Evolutionary conservation across 768 basidiomycete species (phyloP).

Genomic region (Hygrophoropsis aurantiaca): DNA sequence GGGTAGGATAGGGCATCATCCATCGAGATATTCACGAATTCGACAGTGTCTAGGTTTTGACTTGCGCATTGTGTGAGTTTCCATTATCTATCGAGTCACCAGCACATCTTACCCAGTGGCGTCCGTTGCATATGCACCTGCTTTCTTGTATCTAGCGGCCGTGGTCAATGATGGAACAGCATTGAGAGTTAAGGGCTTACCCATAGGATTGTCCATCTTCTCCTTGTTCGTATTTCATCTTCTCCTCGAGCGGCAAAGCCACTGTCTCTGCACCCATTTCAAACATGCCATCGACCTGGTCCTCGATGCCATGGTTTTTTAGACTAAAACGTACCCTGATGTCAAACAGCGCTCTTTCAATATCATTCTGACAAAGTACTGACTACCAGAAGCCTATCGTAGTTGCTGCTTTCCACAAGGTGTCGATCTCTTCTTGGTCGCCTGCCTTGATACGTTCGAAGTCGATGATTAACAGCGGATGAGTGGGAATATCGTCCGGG

Average conservation of each 20-base stretch:
- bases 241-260: conserved; percentile 40
- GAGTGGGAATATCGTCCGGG: conserved; percentile 42
- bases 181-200: conserved; percentile 12
- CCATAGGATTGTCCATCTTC: conserved; percentile 41
- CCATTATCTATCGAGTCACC: neutral
- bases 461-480: conserved; percentile 48
- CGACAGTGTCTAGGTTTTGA: conserved; percentile 45
- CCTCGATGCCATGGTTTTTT: conserved; percentile 42
- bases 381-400: conserved; percentile 56
- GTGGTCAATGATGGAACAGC: neutral
- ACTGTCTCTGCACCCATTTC: conserved; percentile 42
- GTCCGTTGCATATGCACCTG: conserved; percentile 63
- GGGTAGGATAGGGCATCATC: conserved; percentile 70
- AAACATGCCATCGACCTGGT: conserved; percentile 39
- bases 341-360: neutral
- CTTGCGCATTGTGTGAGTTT: conserved; percentile 1
- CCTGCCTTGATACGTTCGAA: conserved; percentile 35
- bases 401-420: conserved; percentile 48
- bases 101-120: conserved; percentile 42
- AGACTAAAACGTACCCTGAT: conserved; percentile 25
- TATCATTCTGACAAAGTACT: conserved; percentile 19
- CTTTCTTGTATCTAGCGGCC: conserved; percentile 55
- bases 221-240: conserved; percentile 43
- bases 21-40: conserved; percentile 68
- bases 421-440: conserved; percentile 38